These are phyloP conservation scores for Starmerella sp. DNA, from an alignment of 805 yeast genomes.

Conservation along the genomic window DNA sequence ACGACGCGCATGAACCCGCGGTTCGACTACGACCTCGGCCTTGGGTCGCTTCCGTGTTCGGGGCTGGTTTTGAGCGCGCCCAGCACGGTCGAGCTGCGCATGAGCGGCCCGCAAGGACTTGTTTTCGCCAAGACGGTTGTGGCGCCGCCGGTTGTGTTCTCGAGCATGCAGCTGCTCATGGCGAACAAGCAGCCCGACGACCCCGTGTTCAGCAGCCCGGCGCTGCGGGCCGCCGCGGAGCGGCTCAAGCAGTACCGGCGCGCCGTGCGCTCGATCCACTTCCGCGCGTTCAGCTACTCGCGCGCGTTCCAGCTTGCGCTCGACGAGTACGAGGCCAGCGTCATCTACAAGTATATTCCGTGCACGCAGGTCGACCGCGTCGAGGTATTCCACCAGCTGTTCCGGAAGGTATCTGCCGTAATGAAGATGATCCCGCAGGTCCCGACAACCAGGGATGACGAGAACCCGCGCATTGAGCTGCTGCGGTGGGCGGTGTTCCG, in stretches of 20 bases:
- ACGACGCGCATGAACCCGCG: constrained; percentile 62
- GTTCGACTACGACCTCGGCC: background rate
- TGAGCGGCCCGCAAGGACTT: constrained; percentile 49
- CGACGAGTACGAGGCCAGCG: background rate
- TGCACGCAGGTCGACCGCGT: background rate
- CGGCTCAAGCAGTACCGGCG: background rate
- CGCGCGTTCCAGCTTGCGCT: background rate
- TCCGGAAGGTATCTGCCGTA: background rate
- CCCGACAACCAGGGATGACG: background rate
- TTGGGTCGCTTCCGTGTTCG: background rate
- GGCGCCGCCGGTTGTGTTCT: constrained; percentile 85
- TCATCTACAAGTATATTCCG: background rate
- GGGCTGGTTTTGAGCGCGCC: background rate
- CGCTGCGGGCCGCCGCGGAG: background rate
- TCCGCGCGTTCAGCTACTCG: background rate
- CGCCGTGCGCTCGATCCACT: background rate
- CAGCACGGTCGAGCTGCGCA: background rate
- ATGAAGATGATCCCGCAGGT: background rate
- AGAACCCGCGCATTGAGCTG: background rate
- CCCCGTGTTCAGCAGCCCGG: background rate
- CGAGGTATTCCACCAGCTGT: background rate
- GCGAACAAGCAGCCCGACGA: background rate
- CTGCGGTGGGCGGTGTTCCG: background rate
- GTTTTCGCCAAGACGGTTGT: constrained; percentile 85
- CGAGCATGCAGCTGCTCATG: constrained; percentile 40